These are phyloP conservation scores for Claviceps pusilla DNA, from an alignment of 2,329 filamentous ascomycete genomes.

Conservation along the genomic window DNA sequence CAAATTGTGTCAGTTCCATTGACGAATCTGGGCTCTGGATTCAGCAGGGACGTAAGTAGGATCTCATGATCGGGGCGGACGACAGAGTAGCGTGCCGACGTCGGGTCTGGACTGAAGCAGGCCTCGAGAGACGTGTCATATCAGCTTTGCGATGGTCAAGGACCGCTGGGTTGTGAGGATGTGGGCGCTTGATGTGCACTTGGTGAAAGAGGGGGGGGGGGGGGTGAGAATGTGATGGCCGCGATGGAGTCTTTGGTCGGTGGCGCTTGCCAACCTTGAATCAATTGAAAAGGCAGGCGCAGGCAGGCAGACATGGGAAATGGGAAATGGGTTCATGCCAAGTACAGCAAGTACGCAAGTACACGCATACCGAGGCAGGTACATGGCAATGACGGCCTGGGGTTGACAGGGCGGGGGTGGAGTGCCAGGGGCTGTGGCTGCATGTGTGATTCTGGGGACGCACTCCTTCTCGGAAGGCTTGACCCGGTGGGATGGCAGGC, in stretches of 20 bases:
- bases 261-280: conserved; percentile 6
- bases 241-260: background rate
- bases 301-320: background rate
- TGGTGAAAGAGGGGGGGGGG: background rate
- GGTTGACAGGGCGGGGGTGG: background rate
- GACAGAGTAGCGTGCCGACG: conserved; percentile 9
- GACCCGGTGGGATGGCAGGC: background rate
- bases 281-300: background rate
- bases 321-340: background rate
- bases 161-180: conserved; percentile 9
- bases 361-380: background rate
- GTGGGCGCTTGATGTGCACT: background rate
- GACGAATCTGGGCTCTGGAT: conserved; percentile 8
- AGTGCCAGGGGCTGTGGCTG: background rate
- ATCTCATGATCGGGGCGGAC: conserved; percentile 14
- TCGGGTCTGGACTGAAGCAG: conserved; percentile 7
- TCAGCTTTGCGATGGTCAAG: conserved; percentile 15
- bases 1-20: conserved; percentile 6
- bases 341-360: background rate
- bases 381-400: background rate
- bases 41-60: conserved; percentile 1
- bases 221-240: background rate
- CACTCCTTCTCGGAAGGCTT: conserved; percentile 1
- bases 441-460: background rate
- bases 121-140: conserved; percentile 22